Evolutionary conservation across 331 rosid species (phyloP).

Genomic region (Pyrus hybrid): DNA sequence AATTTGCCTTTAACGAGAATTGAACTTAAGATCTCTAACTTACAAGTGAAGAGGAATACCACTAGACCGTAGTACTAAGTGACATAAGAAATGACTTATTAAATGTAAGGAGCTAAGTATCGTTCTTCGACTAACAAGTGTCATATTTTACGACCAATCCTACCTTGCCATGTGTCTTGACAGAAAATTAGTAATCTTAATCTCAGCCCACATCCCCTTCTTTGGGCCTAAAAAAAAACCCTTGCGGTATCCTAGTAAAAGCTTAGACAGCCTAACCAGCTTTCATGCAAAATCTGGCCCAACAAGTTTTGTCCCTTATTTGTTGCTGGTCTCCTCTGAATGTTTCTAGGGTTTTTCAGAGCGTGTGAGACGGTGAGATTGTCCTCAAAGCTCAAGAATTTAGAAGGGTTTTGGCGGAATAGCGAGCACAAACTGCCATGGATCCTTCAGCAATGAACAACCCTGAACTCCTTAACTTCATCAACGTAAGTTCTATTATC

Average conservation of each 20-base stretch:
- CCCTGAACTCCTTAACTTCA: constrained; percentile 53
- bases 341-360: constrained; percentile 15
- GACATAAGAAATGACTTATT: too few relatives aligned
- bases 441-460: constrained; percentile 56
- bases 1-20: too few relatives aligned
- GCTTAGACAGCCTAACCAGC: not conserved
- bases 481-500: constrained; percentile 40
- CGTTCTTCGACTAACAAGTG: too few relatives aligned
- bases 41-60: too few relatives aligned
- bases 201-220: not conserved
- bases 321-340: not conserved
- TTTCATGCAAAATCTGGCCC: not conserved
- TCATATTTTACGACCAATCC: too few relatives aligned
- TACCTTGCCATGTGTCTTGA: accelerated
- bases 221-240: not conserved
- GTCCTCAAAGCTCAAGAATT: not conserved
- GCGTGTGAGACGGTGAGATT: not conserved
- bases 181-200: too few relatives aligned
- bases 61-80: too few relatives aligned
- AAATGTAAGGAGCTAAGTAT: too few relatives aligned
- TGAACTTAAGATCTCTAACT: too few relatives aligned
- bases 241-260: not conserved
- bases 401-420: constrained; percentile 6
- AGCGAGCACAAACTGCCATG: constrained; percentile 27
- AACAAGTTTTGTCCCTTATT: not conserved